Evolutionary conservation across 2,329 filamentous ascomycete genomes (phyloP).

Genomic region (Alternaria novae-zelandiae): DNA sequence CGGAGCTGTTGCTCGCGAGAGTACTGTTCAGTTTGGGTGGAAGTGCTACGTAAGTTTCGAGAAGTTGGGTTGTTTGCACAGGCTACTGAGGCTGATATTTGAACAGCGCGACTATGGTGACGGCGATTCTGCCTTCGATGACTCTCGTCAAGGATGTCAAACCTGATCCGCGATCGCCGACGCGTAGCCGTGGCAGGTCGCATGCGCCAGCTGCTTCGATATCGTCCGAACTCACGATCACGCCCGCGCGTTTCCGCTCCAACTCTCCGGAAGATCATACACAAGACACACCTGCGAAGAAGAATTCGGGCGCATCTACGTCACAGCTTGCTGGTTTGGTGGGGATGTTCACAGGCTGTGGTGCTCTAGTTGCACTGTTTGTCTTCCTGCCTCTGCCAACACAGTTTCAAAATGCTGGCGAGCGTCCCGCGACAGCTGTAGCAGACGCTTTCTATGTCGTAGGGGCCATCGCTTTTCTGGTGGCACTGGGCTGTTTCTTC

Average conservation of each 20-base stretch:
- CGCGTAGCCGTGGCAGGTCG: conserved; percentile 48
- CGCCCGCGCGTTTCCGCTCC: conserved; percentile 61
- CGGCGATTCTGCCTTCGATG: conserved; percentile 83
- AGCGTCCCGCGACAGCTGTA: conserved; percentile 76
- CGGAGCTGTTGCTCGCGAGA: conserved; percentile 82
- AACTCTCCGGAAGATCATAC: conserved; percentile 25
- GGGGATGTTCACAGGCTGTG: conserved; percentile 89
- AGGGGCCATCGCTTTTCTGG: conserved; percentile 70
- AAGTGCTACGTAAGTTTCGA: conserved; percentile 71
- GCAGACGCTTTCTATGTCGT: conserved; percentile 89
- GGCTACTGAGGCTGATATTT: conserved; percentile 17
- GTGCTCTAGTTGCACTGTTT: conserved; percentile 81
- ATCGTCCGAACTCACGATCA: conserved; percentile 77
- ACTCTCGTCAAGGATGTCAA: conserved; percentile 47
- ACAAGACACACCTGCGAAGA: conserved; percentile 18
- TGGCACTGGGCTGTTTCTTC: conserved; percentile 78
- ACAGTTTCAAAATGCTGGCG: conserved; percentile 74
- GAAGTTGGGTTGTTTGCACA: background rate
- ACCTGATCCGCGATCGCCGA: conserved; percentile 34
- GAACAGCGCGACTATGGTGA: conserved; percentile 84
- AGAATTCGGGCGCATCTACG: conserved; percentile 52
- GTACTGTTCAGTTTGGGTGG: conserved; percentile 89
- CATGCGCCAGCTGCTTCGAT: conserved; percentile 71
- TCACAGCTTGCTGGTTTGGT: conserved; percentile 83
- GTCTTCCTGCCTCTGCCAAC: conserved; percentile 89